Conservation (phyloP, 768 basidiomycete genomes). For the Gautieria morchelliformis region DNA sequence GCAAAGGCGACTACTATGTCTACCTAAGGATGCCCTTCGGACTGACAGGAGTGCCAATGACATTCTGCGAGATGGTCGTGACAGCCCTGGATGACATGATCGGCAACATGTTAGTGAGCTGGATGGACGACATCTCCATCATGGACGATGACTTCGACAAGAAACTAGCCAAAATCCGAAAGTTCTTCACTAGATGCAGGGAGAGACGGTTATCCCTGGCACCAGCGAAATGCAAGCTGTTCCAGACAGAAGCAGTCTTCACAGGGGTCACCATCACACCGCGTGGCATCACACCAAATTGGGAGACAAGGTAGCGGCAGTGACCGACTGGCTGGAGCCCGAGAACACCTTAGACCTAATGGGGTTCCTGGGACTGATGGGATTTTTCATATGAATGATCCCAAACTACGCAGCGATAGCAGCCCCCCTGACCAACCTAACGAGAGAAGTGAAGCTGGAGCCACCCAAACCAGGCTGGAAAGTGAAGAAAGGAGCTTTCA, state of each 20-base stretch:
- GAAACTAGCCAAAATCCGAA: constrained; percentile 9
- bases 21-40: constrained; percentile 33
- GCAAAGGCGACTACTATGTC: constrained; percentile 23
- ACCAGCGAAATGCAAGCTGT: constrained; percentile 12
- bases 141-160: constrained; percentile 25
- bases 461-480: neutral
- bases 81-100: constrained; percentile 12
- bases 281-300: neutral
- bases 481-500: constrained; percentile 17
- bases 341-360: constrained; percentile 19
- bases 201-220: constrained; percentile 6
- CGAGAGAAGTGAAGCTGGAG: constrained; percentile 15
- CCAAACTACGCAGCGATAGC: constrained; percentile 24
- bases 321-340: constrained; percentile 24
- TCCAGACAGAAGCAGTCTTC: constrained; percentile 27
- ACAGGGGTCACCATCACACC: constrained; percentile 25
- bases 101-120: neutral
- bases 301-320: constrained; percentile 26
- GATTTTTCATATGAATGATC: constrained; percentile 26
- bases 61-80: constrained; percentile 19
- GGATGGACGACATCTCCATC: constrained; percentile 22
- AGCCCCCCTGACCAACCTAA: constrained; percentile 23
- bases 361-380: constrained; percentile 27
- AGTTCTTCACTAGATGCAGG: constrained; percentile 8
- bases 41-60: constrained; percentile 27